Evolutionary conservation across 2,329 filamentous ascomycete genomes (phyloP).

Genomic region (Exophiala bonariae): DNA sequence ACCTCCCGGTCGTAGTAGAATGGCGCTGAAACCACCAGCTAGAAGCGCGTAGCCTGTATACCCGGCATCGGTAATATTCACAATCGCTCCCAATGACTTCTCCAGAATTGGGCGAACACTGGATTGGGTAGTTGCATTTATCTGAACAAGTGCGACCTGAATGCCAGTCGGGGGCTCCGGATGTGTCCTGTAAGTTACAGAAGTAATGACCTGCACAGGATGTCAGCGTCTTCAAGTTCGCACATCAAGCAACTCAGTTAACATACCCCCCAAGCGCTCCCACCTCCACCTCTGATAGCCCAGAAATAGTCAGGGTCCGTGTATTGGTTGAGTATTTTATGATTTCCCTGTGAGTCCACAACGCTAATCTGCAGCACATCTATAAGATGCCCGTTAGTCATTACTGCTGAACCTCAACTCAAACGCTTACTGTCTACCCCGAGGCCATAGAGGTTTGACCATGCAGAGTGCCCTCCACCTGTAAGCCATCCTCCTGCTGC

Average conservation of each 20-base stretch:
- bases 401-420: neutral
- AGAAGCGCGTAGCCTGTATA: constrained; percentile 33
- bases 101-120: constrained; percentile 26
- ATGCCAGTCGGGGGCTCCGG: constrained; percentile 31
- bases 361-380: constrained; percentile 29
- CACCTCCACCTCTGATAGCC: constrained; percentile 30
- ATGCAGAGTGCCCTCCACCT: constrained; percentile 31
- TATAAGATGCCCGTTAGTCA: constrained; percentile 1
- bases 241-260: neutral
- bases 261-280: constrained; percentile 30
- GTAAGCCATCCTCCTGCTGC: constrained; percentile 32
- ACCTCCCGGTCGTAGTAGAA: constrained; percentile 33
- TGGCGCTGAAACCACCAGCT: constrained; percentile 29
- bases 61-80: constrained; percentile 30
- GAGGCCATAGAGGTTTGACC: constrained; percentile 30
- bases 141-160: constrained; percentile 30
- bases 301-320: constrained; percentile 31
- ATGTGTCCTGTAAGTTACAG: constrained; percentile 30
- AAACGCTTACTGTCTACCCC: constrained; percentile 30
- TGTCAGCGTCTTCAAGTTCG: neutral
- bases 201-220: constrained; percentile 24
- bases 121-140: constrained; percentile 28
- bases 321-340: constrained; percentile 27
- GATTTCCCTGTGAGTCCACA: constrained; percentile 25
- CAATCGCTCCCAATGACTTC: constrained; percentile 26